These are phyloP conservation scores for Ambispora gerdemannii DNA, from an alignment of 192 early-diverging fungal genomes.

Conservation along the genomic window DNA sequence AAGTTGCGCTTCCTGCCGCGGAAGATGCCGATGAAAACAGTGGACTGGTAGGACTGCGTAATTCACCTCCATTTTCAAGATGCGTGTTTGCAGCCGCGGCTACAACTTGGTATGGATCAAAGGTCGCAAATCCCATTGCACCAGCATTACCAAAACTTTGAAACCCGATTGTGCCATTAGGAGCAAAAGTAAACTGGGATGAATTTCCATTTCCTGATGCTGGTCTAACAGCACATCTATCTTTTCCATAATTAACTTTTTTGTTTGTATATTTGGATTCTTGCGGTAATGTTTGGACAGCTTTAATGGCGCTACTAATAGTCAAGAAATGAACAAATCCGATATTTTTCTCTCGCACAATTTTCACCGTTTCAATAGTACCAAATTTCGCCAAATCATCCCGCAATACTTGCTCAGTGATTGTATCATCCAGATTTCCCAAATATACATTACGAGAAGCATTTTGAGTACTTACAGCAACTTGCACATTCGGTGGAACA, in stretches of 20 bases:
- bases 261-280: constrained; percentile 55
- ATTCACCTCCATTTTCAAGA: constrained; percentile 14
- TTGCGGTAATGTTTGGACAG: constrained; percentile 59
- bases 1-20: constrained; percentile 22
- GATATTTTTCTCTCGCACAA: constrained; percentile 70
- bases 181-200: constrained; percentile 29
- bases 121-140: constrained; percentile 25
- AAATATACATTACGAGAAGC: constrained; percentile 83
- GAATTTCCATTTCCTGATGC: constrained; percentile 3
- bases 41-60: constrained; percentile 28
- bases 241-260: constrained; percentile 78
- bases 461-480: constrained; percentile 52
- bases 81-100: constrained; percentile 26
- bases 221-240: constrained; percentile 63
- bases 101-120: constrained; percentile 31
- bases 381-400: constrained; percentile 70
- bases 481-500: constrained; percentile 48
- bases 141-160: constrained; percentile 32
- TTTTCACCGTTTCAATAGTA: constrained; percentile 66
- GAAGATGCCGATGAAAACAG: constrained; percentile 21
- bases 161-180: constrained; percentile 17
- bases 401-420: constrained; percentile 52
- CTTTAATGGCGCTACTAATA: constrained; percentile 68
- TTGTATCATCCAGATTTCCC: constrained; percentile 64
- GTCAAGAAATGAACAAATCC: constrained; percentile 82